These are phyloP conservation scores for Luffa acutangula DNA, from an alignment of 306 rosid species.

Conservation along the genomic window DNA sequence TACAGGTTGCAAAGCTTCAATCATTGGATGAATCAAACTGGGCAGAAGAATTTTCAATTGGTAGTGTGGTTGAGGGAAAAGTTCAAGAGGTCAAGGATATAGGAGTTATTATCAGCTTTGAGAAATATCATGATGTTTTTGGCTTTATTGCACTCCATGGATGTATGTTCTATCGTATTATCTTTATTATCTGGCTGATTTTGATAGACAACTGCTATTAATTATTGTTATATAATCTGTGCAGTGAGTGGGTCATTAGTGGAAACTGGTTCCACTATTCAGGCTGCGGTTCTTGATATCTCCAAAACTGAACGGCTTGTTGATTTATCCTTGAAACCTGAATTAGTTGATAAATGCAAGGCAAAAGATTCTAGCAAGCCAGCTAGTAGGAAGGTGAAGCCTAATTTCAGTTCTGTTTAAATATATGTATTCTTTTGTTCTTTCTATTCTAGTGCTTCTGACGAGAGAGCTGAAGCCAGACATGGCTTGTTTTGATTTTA, in stretches of 20 bases:
- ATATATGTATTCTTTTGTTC: background rate
- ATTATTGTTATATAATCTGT: constrained; percentile 9
- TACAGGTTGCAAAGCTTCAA: constrained; percentile 65
- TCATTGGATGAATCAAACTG: constrained; percentile 33
- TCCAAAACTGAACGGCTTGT: constrained; percentile 63
- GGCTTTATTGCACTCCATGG: constrained; percentile 72
- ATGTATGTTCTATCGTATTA: constrained; percentile 34
- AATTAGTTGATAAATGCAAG: constrained; percentile 32
- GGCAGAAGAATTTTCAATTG: constrained; percentile 51
- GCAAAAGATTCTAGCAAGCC: constrained; percentile 33
- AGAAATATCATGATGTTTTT: constrained; percentile 52
- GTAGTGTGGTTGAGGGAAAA: constrained; percentile 57
- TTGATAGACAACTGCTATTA: constrained; percentile 5
- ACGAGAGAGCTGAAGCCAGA: background rate
- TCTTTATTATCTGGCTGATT: constrained; percentile 9
- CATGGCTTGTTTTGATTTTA: background rate
- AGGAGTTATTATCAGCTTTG: constrained; percentile 69
- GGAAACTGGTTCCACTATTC: constrained; percentile 54
- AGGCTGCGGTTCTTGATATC: constrained; percentile 80
- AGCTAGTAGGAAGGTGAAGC: constrained; percentile 55
- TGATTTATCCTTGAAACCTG: constrained; percentile 65
- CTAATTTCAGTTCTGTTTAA: background rate
- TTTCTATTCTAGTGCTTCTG: background rate
- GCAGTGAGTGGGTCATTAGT: constrained; percentile 46
- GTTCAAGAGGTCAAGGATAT: constrained; percentile 61